Base-by-base conservation (phyloP, 2,329 filamentous ascomycete species). In the Xylariaceae sp. region DNA sequence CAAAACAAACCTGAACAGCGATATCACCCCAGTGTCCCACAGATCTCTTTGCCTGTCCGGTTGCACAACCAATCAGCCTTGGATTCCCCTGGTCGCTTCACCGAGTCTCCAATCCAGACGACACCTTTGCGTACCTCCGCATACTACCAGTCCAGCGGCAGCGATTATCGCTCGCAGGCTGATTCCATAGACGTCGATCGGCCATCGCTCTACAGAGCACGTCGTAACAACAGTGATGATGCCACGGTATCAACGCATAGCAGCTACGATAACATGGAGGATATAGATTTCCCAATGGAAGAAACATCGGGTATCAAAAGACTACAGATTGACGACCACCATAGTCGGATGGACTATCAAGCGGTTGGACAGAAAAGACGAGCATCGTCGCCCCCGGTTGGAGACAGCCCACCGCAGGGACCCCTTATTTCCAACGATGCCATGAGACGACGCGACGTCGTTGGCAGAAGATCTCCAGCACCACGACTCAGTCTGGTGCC, bases 201-300 rank as follows among this genome's bases (percentile, higher is more conserved):
- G 49, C 81, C 80, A 9, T 79, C 79, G 0, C 73, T 76, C 17
- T 71, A 72, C 44, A 76, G 79, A 51, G 72, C 74, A 4, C 74
- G 74, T 61, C 76, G 81, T 56, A 80, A 78, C 37, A 81, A 83
- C 60, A 83, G 81, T 57, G 81, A 83, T 53, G 81, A 81, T 57
- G 75, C 74, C 11, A 77, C 75, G 1, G 64, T 72, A 30, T 78
- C 77, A 1, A 76, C 73, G 8, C 76, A 78, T 50, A 75, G 76
- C 7, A 77, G 74, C 62, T 78, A 77, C 58, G 78, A 79, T 1
- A 74, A 81, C n/a, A 75, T 78, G 23, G 81, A 83, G 8, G 81
- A 83, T 18, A 64, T 58, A 1, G 71, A 79, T 69, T 69, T 77
- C 64, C 64, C 80, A 65, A 67, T 77, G 80, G 69, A 83, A 69